These are phyloP conservation scores for Whalleya microplaca DNA, from an alignment of 2,329 filamentous ascomycete genomes.

Conservation along the genomic window DNA sequence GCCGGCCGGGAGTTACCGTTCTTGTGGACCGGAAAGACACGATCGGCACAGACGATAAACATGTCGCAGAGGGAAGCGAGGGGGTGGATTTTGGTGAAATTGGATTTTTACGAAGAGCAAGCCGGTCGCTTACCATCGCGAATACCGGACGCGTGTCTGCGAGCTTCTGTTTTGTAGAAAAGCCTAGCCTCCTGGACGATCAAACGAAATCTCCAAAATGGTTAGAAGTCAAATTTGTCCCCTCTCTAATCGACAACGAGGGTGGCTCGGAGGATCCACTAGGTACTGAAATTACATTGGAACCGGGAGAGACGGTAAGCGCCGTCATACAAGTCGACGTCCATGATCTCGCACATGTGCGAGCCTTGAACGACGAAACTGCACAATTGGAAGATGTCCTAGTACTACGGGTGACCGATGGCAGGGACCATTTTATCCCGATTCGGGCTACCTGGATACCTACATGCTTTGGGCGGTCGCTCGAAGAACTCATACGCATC, in stretches of 20 bases:
- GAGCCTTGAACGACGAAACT: slow-evolving; percentile 70
- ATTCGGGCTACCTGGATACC: slow-evolving; percentile 78
- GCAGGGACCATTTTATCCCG: slow-evolving; percentile 90
- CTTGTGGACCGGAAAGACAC: slow-evolving; percentile 69
- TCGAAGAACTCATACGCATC: slow-evolving; percentile 86
- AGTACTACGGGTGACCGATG: slow-evolving; percentile 79
- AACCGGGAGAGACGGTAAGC: slow-evolving; percentile 81
- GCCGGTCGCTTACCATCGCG: slow-evolving; percentile 77
- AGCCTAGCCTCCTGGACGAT: slow-evolving; percentile 56
- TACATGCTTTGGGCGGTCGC: slow-evolving; percentile 79
- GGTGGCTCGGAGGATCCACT: slow-evolving; percentile 35
- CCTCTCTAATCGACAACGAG: slow-evolving; percentile 11
- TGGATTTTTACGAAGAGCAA: slow-evolving; percentile 67
- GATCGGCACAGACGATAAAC: slow-evolving; percentile 38
- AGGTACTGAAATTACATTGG: slow-evolving; percentile 64
- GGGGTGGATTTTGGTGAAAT: slow-evolving; percentile 81
- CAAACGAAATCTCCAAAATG: slow-evolving; percentile 33
- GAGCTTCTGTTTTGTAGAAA: slow-evolving; percentile 78
- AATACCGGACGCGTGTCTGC: slow-evolving; percentile 88
- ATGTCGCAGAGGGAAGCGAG: slow-evolving; percentile 50
- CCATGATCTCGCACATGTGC: slow-evolving; percentile 64
- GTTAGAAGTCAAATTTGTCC: slow-evolving; percentile 32
- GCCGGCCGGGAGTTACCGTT: slow-evolving; percentile 78
- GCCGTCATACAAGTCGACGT: slow-evolving; percentile 72
- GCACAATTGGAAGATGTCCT: slow-evolving; percentile 80